Percentiles rank a stretch among this genome's conserved stretches.
Evolutionary conservation across 108 stramenopile genomes (phyloP).

Genomic region (Pseudonitzschia multistriata): DNA sequence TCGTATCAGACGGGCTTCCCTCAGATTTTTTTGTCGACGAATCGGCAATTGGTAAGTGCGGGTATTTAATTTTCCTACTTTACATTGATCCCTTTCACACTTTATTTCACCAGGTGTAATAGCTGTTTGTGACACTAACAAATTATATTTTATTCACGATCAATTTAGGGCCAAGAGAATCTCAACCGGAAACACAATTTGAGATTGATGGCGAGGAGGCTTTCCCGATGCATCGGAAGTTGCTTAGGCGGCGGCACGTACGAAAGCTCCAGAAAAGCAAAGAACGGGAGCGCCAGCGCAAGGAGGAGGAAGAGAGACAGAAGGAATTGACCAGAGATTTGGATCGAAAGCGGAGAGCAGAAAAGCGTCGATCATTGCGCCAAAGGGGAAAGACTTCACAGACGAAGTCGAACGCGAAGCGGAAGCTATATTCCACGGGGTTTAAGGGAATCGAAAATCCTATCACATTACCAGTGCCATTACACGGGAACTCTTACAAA

Average conservation of each 20-base stretch:
- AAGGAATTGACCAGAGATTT: slow-evolving; percentile 13
- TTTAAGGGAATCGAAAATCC: neutral
- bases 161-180: neutral
- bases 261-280: slow-evolving; percentile 32
- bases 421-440: neutral
- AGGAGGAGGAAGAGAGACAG: slow-evolving; percentile 16
- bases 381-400: neutral
- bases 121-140: neutral
- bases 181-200: neutral
- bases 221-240: slow-evolving; percentile 32
- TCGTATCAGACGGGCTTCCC: neutral
- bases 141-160: too few relatives aligned
- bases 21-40: slow-evolving; percentile 8
- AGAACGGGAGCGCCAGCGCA: slow-evolving; percentile 6
- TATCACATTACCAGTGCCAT: neutral
- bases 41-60: neutral
- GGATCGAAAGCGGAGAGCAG: neutral
- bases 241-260: slow-evolving; percentile 34
- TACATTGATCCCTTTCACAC: neutral
- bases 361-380: slow-evolving; percentile 2
- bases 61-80: too few relatives aligned
- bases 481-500: neutral
- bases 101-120: neutral
- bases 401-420: neutral
- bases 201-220: neutral